phyloP scores from a whole-genome alignment of 345 rosid genomes.

The Bretschneidera sinensis region DNA sequence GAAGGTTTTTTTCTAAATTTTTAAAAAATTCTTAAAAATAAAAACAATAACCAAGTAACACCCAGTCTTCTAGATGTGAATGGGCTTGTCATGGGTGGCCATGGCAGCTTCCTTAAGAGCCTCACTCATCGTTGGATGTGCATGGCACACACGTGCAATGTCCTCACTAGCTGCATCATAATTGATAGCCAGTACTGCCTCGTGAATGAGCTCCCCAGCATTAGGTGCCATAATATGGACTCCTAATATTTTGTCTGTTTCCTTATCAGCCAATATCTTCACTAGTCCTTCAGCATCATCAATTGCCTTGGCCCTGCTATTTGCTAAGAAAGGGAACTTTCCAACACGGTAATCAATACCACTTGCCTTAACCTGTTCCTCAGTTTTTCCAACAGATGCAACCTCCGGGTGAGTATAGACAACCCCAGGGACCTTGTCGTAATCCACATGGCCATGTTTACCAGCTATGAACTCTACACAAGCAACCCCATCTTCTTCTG shows the following conservation, averaged over 20 bases:
- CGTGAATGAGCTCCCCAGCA: constrained; percentile 97
- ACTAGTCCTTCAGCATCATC: constrained; percentile 88
- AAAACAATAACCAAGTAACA: constrained; percentile 15
- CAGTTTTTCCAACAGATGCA: constrained; percentile 94
- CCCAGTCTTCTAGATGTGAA: constrained; percentile 54
- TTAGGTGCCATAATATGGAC: constrained; percentile 96
- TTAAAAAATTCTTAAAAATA: constrained; percentile 11
- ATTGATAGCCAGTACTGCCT: constrained; percentile 81
- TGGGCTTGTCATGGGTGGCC: constrained; percentile 99
- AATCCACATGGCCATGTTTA: constrained; percentile 93
- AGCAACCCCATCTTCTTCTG: constrained; percentile 99
- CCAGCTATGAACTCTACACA: constrained; percentile 98
- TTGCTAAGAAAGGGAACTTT: constrained; percentile 96
- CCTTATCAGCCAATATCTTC: constrained; percentile 94
- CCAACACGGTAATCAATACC: constrained; percentile 80
- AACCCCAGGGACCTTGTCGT: constrained; percentile 96
- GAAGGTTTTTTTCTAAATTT: not conserved
- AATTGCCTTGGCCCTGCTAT: constrained; percentile 98
- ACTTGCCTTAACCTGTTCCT: constrained; percentile 87
- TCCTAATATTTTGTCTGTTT: constrained; percentile 88
- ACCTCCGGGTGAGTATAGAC: constrained; percentile 99
- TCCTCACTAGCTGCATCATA: constrained; percentile 94
- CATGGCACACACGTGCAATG: constrained; percentile 96
- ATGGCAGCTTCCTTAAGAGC: constrained; percentile 99
- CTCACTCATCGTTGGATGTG: constrained; percentile 99